Conservation (phyloP, 805 yeast species). For the Jamesozyma jinghongensis region DNA sequence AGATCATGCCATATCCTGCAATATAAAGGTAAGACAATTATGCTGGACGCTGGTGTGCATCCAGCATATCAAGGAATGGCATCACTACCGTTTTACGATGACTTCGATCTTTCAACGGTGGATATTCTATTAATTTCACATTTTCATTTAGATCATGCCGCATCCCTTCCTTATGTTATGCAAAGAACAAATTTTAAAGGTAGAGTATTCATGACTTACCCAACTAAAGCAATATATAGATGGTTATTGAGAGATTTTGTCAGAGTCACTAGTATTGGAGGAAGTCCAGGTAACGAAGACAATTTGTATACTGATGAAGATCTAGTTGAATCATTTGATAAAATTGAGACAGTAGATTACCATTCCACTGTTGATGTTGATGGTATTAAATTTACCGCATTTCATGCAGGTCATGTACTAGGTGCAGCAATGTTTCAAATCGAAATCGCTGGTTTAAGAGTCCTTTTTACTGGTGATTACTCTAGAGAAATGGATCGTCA, state of each 20-base stretch:
- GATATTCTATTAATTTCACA: conserved; percentile 85
- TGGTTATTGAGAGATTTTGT: conserved; percentile 95
- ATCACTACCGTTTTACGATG: conserved; percentile 92
- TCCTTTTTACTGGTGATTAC: conserved; percentile 92
- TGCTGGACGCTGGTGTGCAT: conserved; percentile 97
- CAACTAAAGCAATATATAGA: conserved; percentile 94
- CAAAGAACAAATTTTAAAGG: conserved; percentile 93
- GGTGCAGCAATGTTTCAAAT: conserved; percentile 98
- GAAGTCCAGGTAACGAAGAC: conserved; percentile 32
- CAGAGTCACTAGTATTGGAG: conserved; percentile 61
- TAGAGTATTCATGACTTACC: conserved; percentile 97
- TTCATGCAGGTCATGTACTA: conserved; percentile 98
- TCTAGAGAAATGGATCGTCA: conserved; percentile 95
- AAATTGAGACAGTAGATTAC: conserved; percentile 88
- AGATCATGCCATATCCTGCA: conserved; percentile 89
- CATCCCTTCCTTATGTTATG: conserved; percentile 95
- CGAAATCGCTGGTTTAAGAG: conserved; percentile 85
- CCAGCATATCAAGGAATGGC: conserved; percentile 89
- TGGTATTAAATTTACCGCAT: conserved; percentile 93
- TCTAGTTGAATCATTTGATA: conserved; percentile 74
- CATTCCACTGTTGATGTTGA: conserved; percentile 93
- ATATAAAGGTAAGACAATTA: conserved; percentile 87
- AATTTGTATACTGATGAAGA: conserved; percentile 85
- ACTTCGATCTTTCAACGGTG: conserved; percentile 78
- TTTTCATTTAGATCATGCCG: conserved; percentile 97